A percentile compares a stretch with the other conserved stretches of the same genome.
These are phyloP conservation scores for Datura wrightii DNA, from an alignment of 257 asterid genomes.

Conservation along the genomic window DNA sequence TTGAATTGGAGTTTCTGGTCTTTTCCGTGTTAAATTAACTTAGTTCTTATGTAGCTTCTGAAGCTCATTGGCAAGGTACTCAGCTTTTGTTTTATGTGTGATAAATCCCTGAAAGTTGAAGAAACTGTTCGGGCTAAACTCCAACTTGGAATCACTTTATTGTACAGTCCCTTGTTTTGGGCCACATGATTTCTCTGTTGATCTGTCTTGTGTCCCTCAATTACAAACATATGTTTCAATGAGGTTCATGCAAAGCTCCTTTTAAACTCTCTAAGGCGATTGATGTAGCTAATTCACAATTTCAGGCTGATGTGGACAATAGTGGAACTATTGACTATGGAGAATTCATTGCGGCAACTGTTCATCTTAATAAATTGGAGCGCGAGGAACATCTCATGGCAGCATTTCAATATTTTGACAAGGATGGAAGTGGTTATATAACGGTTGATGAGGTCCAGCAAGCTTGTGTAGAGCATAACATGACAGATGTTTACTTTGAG, in stretches of 20 bases:
- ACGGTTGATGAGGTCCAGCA: constrained; percentile 92
- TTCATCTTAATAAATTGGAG: constrained; percentile 79
- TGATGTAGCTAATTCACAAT: constrained; percentile 20
- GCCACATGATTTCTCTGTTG: background rate
- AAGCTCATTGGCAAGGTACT: background rate
- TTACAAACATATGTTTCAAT: background rate
- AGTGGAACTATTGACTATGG: constrained; percentile 89
- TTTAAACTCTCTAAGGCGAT: background rate
- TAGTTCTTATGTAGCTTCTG: background rate
- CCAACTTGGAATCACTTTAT: background rate
- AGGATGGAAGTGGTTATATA: constrained; percentile 87
- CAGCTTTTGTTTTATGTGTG: constrained; percentile 13
- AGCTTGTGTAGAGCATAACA: constrained; percentile 76
- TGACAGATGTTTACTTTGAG: constrained; percentile 70
- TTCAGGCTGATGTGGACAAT: constrained; percentile 90
- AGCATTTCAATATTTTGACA: constrained; percentile 82
- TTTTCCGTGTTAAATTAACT: background rate
- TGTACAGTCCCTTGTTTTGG: background rate
- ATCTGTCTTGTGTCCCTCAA: background rate
- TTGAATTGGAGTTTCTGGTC: constrained; percentile 17
- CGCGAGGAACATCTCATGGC: constrained; percentile 87
- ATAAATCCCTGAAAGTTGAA: background rate
- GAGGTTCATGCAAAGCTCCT: constrained; percentile 4
- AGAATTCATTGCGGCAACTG: constrained; percentile 82
- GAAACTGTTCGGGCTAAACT: background rate